Evolutionary conservation across 768 basidiomycete genomes (phyloP), one percentile per base, ranked within the genome.

Genomic region (Paxillus involutus): DNA sequence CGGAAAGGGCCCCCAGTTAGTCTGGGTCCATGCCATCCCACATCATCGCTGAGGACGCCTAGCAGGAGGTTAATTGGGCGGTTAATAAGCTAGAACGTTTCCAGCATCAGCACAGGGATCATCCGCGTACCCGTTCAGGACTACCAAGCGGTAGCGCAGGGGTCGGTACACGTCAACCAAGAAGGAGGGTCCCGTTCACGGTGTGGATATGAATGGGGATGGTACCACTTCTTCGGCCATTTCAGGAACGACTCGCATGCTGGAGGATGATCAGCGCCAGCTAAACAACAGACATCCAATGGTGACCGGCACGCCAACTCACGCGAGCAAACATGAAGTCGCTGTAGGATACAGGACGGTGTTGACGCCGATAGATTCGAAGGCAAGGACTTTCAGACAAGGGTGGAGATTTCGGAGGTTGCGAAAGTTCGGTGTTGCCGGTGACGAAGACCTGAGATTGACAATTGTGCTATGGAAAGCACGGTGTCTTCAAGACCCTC

Each of bases 121-220:
- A n/a, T n/a, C n/a, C n/a, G n/a, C n/a, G n/a, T n/a, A n/a, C 80
- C 80, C n/a, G 76, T 78, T 12, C 82, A 80, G 44, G 81, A 83
- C 80, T 26, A 26, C 26, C 26, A 3, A 26, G 5, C 26, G 6
- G 26, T 83, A 47, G 3, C 10, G 24, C 13, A 13, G 9, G 10
- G 17, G 44, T 26, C 6, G 11, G 12, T 35, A 13, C 14, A 24
- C 43, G 24, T 37, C 19, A 8, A 37, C n/a, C 26, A 26, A 26
- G n/a, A n/a, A 26, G 26, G 26, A 19, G 19, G 7, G 26, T n/a
- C 32, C 6, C 2, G 67, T 83, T 59, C 59, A 84, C 86, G 0
- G 85, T 86, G 60, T 89, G 83, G 16, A 89, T 85, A 10, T 83
- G 72, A 52, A 75, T 73, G 6, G 83, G 76, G 2, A 66, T 74